Percentiles rank a stretch among this genome's conserved stretches.
Conservation (phyloP, 1,284 basidiomycete genomes). For the Salmacisia buchloeana region DNA sequence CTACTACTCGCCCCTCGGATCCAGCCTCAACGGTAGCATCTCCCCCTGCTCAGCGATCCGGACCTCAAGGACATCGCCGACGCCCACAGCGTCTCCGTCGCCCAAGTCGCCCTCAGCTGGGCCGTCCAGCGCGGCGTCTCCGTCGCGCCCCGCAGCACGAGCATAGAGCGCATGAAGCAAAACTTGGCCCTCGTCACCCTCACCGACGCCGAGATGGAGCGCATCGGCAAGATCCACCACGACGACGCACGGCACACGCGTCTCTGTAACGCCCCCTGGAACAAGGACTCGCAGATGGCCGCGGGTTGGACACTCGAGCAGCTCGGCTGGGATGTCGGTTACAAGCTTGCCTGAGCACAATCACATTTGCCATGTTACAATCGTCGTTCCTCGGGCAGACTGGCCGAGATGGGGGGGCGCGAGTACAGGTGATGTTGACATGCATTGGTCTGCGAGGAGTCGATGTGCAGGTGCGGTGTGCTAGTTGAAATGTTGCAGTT, state of each 20-base stretch:
- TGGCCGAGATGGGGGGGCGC: too few relatives aligned
- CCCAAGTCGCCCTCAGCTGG: slow-evolving; percentile 57
- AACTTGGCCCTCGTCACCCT: slow-evolving; percentile 68
- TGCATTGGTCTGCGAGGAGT: too few relatives aligned
- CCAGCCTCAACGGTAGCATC: slow-evolving; percentile 51
- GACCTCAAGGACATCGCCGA: slow-evolving; percentile 46
- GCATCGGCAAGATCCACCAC: slow-evolving; percentile 24
- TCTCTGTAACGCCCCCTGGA: slow-evolving; percentile 16
- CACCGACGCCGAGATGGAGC: slow-evolving; percentile 59
- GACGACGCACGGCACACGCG: slow-evolving; percentile 24
- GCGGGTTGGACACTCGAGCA: slow-evolving; percentile 29
- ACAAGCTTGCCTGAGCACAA: too few relatives aligned
- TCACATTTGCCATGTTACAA: too few relatives aligned
- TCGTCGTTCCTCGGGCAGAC: too few relatives aligned
- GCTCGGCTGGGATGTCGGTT: slow-evolving; percentile 31
- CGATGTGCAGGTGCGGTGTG: too few relatives aligned
- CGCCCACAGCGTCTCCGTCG: slow-evolving; percentile 49
- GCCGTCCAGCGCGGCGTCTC: slow-evolving; percentile 62
- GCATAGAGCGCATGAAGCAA: slow-evolving; percentile 66
- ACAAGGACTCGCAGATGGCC: slow-evolving; percentile 19
- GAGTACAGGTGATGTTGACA: too few relatives aligned
- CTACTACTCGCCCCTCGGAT: slow-evolving; percentile 49
- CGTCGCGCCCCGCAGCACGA: slow-evolving; percentile 34
- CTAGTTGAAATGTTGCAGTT: too few relatives aligned
- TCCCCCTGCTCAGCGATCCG: slow-evolving; percentile 66